Percentiles rank a stretch among this genome's conserved stretches.
Evolutionary conservation across 257 asterid species (phyloP).

Genomic region (Anisodus tanguticus): DNA sequence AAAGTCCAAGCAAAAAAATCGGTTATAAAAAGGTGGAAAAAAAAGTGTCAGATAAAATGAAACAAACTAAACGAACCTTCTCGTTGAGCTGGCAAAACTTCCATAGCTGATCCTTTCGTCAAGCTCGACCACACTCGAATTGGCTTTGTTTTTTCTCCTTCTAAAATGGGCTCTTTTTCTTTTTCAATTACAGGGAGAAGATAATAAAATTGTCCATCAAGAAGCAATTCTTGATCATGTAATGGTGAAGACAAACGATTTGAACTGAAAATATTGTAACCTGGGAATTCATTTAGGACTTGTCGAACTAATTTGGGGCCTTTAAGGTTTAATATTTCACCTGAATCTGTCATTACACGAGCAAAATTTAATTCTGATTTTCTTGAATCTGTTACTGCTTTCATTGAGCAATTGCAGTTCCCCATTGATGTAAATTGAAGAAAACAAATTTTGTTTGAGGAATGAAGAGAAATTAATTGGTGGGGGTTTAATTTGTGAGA

Average conservation of each 20-base stretch:
- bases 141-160: conserved; percentile 20
- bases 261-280: conserved; percentile 39
- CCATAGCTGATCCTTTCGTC: conserved; percentile 39
- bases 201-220: conserved; percentile 44
- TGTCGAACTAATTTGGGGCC: conserved; percentile 48
- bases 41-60: background rate
- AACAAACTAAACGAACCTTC: conserved; percentile 15
- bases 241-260: conserved; percentile 37
- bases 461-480: conserved; percentile 4
- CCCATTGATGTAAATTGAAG: conserved; percentile 46
- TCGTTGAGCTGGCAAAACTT: conserved; percentile 42
- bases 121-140: conserved; percentile 32
- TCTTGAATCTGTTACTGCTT: conserved; percentile 46
- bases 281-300: conserved; percentile 44
- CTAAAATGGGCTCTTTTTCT: background rate
- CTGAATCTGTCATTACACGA: conserved; percentile 49
- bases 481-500: background rate
- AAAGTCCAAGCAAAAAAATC: background rate
- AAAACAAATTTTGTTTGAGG: background rate
- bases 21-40: background rate
- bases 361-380: conserved; percentile 30
- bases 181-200: conserved; percentile 34
- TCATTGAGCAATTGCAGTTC: conserved; percentile 66
- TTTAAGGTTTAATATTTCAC: conserved; percentile 43
- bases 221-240: conserved; percentile 39